Base-by-base conservation (phyloP, 2,329 filamentous ascomycete genomes). In the Cordyceps cateniannulata region DNA sequence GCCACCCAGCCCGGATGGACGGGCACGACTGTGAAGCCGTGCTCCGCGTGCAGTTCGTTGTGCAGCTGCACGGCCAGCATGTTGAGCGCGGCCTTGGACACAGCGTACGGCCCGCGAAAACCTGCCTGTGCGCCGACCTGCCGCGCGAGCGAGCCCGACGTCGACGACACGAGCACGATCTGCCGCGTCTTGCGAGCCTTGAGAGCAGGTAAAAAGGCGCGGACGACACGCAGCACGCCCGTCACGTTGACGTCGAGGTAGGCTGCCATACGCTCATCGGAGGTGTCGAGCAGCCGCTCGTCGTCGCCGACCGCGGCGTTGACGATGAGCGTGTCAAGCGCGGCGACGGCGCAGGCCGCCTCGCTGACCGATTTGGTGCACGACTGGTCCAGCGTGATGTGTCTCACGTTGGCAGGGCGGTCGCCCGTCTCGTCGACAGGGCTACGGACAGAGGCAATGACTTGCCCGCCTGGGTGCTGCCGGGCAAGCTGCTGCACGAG, bases 61-160 rank as follows among this genome's bases (percentile, higher is more conserved):
- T 62, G 60, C 22, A 62, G 60, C 60, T 59, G 60, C 14, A 62
- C 55, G 38, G 60, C 55, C 5, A 62, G 22, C 60, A 59, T 59
- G 54, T 62, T 58, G 40, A 62, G 52, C 5, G 54, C 54, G 10
- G 60, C 55, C 54, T 50, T 62, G 27, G 55, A 51, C 10, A 59
- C 60, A 20, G 60, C 60, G n/a, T 59, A 62, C 5, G 54, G 60
- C 12, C 38, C 54, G 2, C 12, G 10, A 24, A 54, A 49, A 7
- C 49, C 60, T 3, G 12, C 5, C 54, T 16, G 16, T 3, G 38
- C 38, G 55, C 42, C 38, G 54, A 54, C 49, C 54, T 58, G 60
- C 20, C 49, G 54, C 24, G 54, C n/a, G 29, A 59, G 29, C 8
- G 54, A 54, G 22, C 54, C 55, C 16, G 60, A 59, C 3, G 49